These are phyloP conservation scores for Heliamphora exappendiculata DNA, from an alignment of 148 eudicot species.

Conservation along the genomic window DNA sequence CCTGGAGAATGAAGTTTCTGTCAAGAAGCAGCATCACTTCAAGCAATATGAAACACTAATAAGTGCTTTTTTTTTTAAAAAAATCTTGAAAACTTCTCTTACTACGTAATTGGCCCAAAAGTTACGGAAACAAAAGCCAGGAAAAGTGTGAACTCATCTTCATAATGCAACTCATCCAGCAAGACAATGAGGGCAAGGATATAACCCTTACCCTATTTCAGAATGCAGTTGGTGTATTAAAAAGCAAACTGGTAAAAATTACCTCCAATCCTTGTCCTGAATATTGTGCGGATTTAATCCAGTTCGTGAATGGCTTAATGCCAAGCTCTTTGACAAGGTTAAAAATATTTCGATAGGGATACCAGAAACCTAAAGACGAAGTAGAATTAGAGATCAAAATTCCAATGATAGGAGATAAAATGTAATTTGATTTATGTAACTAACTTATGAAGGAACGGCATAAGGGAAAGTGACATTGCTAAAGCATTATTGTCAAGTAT, in stretches of 20 bases:
- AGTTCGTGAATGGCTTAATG: slow-evolving; percentile 51
- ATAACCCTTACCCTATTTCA: neutral
- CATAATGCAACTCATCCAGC: neutral
- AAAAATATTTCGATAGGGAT: slow-evolving; percentile 66
- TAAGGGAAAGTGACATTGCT: neutral
- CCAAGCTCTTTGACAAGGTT: slow-evolving; percentile 59
- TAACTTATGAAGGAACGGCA: neutral
- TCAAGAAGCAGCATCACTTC: neutral
- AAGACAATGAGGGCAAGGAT: neutral
- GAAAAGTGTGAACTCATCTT: neutral
- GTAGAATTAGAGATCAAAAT: neutral
- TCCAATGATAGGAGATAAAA: neutral
- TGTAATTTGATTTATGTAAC: neutral
- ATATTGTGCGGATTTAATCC: slow-evolving; percentile 55
- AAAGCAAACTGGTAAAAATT: slow-evolving; percentile 10
- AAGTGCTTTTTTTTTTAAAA: neutral
- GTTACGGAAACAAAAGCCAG: neutral
- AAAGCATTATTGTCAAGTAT: neutral
- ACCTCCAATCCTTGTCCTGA: slow-evolving; percentile 71
- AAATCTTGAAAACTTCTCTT: neutral
- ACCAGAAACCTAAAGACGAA: slow-evolving; percentile 53
- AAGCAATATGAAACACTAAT: neutral
- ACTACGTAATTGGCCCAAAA: neutral
- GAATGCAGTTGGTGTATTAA: neutral
- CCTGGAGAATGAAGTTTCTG: slow-evolving; percentile 31